Percentiles rank a stretch among this genome's conserved stretches.
These are phyloP conservation scores for Dunaliella primolecta DNA, from an alignment of 139 green algal species.

Conservation along the genomic window DNA sequence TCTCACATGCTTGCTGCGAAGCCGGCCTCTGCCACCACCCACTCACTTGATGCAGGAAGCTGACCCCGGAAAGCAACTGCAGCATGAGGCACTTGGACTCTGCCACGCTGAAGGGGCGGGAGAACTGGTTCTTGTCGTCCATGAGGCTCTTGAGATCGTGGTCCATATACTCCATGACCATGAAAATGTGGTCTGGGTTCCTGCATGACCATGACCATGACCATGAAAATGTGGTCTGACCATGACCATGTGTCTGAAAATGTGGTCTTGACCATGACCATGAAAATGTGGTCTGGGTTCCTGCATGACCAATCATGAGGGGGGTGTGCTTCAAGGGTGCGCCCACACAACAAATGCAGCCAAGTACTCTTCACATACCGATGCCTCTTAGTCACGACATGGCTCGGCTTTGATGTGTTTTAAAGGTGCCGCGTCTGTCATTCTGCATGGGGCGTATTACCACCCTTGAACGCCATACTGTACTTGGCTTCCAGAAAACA, in stretches of 20 bases:
- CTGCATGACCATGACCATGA: conserved; percentile 91
- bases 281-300: conserved; percentile 78
- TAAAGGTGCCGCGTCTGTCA: too few relatives aligned
- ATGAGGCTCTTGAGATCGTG: conserved; percentile 88
- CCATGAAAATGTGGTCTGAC: conserved; percentile 91
- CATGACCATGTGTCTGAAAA: not conserved
- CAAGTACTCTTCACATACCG: too few relatives aligned
- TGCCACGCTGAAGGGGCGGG: conserved; percentile 37
- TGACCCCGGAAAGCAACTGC: conserved; percentile 84
- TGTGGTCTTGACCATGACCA: too few relatives aligned
- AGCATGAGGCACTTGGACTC: conserved; percentile 82
- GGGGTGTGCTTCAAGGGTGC: too few relatives aligned
- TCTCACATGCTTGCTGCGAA: too few relatives aligned
- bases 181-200: conserved; percentile 78
- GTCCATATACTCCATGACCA: conserved; percentile 99
- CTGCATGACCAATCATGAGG: conserved; percentile 6
- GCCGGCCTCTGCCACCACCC: too few relatives aligned
- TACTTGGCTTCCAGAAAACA: too few relatives aligned
- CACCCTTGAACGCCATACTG: too few relatives aligned
- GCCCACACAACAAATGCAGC: too few relatives aligned
- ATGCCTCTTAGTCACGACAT: too few relatives aligned
- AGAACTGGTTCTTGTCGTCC: conserved; percentile 34
- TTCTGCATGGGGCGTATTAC: too few relatives aligned
- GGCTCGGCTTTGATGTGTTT: too few relatives aligned
- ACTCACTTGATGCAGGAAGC: conserved; percentile 82